phyloP scores from a whole-genome alignment of 1,284 basidiomycete genomes.

The Omphalotus olearius region DNA sequence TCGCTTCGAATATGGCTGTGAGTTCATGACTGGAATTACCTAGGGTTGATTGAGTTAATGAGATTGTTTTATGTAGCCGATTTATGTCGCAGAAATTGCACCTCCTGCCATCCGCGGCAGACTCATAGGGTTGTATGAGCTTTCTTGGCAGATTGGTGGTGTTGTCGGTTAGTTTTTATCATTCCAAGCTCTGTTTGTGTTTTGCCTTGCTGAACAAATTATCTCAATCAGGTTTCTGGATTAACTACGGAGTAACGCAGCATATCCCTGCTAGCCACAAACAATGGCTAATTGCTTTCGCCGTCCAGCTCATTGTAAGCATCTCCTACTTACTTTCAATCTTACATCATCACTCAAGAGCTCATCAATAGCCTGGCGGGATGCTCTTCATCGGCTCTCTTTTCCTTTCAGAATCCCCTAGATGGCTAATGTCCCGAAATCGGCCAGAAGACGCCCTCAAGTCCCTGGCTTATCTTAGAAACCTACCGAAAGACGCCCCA shows the following conservation, averaged over 20 bases:
- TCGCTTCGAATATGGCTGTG: constrained; percentile 33
- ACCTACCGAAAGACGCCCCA: constrained; percentile 31
- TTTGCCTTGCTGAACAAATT: not conserved
- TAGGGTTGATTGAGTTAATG: not conserved
- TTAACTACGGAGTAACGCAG: constrained; percentile 40
- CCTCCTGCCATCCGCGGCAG: constrained; percentile 44
- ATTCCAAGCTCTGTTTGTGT: not conserved
- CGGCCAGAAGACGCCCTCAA: constrained; percentile 31
- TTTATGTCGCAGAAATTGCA: constrained; percentile 38
- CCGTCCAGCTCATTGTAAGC: constrained; percentile 42
- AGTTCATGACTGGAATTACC: constrained; percentile 12
- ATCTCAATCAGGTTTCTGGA: constrained; percentile 36
- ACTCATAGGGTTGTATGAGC: constrained; percentile 46
- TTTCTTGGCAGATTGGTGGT: constrained; percentile 34
- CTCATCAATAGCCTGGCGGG: constrained; percentile 34
- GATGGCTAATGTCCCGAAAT: constrained; percentile 43
- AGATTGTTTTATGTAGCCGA: constrained; percentile 23
- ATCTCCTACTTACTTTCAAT: too few species aligned
- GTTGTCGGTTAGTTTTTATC: constrained; percentile 23
- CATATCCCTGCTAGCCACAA: constrained; percentile 29
- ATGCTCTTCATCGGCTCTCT: constrained; percentile 36
- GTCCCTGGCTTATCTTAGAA: constrained; percentile 36
- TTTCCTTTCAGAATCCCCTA: constrained; percentile 45
- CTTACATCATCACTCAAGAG: not conserved
- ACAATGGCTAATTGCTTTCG: constrained; percentile 48